phyloP scores from a whole-genome alignment of 441 rosid genomes.

The Eruca vesicaria region DNA sequence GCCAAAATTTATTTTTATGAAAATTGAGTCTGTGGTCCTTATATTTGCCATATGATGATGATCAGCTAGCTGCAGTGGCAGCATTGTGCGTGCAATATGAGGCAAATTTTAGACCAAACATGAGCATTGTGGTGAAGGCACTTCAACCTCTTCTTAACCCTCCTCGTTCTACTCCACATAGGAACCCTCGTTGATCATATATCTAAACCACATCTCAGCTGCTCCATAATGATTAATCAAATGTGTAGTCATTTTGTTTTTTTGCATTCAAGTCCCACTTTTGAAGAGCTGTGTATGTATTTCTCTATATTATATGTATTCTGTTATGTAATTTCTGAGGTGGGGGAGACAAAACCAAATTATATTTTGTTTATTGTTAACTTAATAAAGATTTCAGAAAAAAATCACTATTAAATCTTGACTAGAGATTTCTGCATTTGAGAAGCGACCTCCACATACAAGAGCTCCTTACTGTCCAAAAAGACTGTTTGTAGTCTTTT shows the following conservation, averaged over 20 bases:
- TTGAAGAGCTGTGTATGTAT: neutral
- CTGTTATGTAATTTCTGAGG: neutral
- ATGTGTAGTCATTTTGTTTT: neutral
- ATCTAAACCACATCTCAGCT: neutral
- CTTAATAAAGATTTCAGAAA: neutral
- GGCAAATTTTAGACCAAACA: slow-evolving; percentile 47
- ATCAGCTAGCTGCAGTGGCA: slow-evolving; percentile 48
- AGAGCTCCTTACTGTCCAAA: too few relatives aligned
- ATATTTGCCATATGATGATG: neutral
- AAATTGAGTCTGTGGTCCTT: neutral
- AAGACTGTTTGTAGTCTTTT: neutral
- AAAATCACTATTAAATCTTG: neutral
- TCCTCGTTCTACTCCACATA: slow-evolving; percentile 30
- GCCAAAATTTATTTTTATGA: neutral
- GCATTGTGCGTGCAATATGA: slow-evolving; percentile 46
- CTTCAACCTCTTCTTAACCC: slow-evolving; percentile 43
- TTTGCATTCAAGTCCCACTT: slow-evolving; percentile 1
- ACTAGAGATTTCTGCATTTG: neutral
- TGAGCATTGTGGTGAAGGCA: slow-evolving; percentile 48
- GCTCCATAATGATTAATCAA: neutral
- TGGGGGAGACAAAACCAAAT: neutral
- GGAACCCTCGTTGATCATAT: slow-evolving; percentile 9
- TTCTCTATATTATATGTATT: neutral
- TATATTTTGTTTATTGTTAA: slow-evolving; percentile 1
- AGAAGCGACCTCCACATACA: neutral